Evolutionary conservation across 163 green algal species (phyloP).

Genomic region (Trebouxia gelatinosa): DNA sequence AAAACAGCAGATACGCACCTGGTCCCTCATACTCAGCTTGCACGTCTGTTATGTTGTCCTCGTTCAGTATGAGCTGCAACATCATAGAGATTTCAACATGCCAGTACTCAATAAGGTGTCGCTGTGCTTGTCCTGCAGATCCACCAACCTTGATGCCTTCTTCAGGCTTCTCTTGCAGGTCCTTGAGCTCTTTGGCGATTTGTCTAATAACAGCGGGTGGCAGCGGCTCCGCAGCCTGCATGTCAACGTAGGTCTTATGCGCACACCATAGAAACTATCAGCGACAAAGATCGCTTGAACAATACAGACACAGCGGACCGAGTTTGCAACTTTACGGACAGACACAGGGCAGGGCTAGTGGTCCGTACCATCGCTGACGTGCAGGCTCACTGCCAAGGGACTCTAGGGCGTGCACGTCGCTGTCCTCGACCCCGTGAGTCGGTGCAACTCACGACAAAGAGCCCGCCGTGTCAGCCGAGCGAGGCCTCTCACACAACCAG

Average conservation of each 20-base stretch:
- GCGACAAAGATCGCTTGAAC: slow-evolving; percentile 1
- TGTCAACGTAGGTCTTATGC: background rate
- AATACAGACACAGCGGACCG: background rate
- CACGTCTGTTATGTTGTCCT: slow-evolving; percentile 85
- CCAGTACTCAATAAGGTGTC: too few species aligned
- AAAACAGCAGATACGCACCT: too few species aligned
- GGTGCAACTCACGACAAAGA: too few species aligned
- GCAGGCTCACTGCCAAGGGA: background rate
- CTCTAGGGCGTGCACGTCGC: too few species aligned
- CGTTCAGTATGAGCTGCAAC: slow-evolving; percentile 75
- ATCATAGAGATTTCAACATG: too few species aligned
- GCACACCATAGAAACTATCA: too few species aligned
- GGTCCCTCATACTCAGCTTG: slow-evolving; percentile 87
- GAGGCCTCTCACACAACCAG: too few species aligned
- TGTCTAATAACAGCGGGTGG: slow-evolving; percentile 28
- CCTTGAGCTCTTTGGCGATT: slow-evolving; percentile 67
- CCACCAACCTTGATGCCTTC: slow-evolving; percentile 79
- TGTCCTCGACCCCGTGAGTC: too few species aligned
- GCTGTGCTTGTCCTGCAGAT: too few species aligned
- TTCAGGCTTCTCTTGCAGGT: slow-evolving; percentile 61
- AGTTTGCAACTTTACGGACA: too few species aligned
- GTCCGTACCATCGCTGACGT: background rate
- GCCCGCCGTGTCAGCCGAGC: too few species aligned
- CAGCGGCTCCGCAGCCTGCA: slow-evolving; percentile 21
- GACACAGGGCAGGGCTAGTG: background rate